Evolutionary conservation across 805 yeast species (phyloP).

Genomic region (Teunomyces funiuensis): DNA sequence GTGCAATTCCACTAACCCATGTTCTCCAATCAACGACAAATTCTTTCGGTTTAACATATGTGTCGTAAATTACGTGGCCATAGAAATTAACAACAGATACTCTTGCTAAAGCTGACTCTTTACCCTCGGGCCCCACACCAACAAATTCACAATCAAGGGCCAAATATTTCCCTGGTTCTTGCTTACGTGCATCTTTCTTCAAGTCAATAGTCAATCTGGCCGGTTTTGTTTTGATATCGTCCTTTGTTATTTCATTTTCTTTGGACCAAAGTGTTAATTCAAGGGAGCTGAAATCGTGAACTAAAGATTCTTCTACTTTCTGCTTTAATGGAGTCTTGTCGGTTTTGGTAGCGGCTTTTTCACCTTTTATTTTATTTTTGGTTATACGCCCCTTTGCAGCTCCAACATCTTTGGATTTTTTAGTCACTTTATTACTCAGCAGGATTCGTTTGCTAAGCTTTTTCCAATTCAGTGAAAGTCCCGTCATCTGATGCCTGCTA

Average conservation of each 20-base stretch:
- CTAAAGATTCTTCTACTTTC: background rate
- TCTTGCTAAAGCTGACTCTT: slow-evolving; percentile 72
- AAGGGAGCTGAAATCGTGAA: slow-evolving; percentile 1
- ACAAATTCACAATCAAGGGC: slow-evolving; percentile 95
- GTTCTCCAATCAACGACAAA: slow-evolving; percentile 89
- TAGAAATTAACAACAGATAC: slow-evolving; percentile 83
- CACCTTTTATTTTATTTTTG: background rate
- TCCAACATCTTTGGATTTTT: slow-evolving; percentile 7
- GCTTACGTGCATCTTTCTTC: slow-evolving; percentile 26
- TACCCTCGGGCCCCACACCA: slow-evolving; percentile 78
- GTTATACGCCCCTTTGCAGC: background rate
- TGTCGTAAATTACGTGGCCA: slow-evolving; percentile 71
- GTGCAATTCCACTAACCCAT: slow-evolving; percentile 84
- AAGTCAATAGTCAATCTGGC: slow-evolving; percentile 2
- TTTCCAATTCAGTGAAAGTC: slow-evolving; percentile 25
- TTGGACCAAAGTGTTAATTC: slow-evolving; percentile 7
- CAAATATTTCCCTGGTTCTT: slow-evolving; percentile 65
- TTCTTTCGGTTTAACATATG: slow-evolving; percentile 72
- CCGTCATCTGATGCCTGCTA: background rate
- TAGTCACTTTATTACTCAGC: background rate
- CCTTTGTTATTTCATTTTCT: slow-evolving; percentile 1
- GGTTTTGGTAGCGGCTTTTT: background rate
- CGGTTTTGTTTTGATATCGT: background rate
- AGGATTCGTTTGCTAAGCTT: slow-evolving; percentile 10
- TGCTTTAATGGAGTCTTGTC: background rate